Base-by-base conservation (phyloP, 225 moss, liverwort and hornwort genomes). In the Polytrichum formosum region DNA sequence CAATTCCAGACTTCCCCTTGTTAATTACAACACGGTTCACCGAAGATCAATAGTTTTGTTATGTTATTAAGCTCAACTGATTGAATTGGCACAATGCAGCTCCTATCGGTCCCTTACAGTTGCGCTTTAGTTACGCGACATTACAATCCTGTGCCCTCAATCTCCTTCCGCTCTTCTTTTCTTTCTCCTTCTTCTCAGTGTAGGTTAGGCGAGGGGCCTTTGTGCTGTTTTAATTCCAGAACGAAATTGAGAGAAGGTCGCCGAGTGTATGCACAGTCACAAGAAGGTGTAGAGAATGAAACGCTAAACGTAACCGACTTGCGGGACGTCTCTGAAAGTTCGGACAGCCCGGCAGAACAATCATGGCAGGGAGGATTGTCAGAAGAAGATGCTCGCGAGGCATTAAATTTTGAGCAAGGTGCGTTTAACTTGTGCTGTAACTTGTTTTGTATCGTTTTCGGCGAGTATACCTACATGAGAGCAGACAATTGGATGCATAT, bases 371-470 rank as follows among this genome's bases (percentile, higher is more conserved):
- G 60, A 64, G 80, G 75, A 61, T 37, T 78, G 66, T 78, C 86
- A n/a, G 86, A 82, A 68, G 86, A 83, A 59, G 86, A 86, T 53
- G 74, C 75, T 21, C 82, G 82, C 30, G 77, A 83, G 63, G 86
- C 86, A 61, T 54, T 86, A 25, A 17, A 80, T 58, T 86, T 83
- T 58, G 86, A 86, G 80, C 77, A 83, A 83, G 86, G 86, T 83
- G 22, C 25, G 22, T 26, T 17, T 5, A 28, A 63, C 5, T 26
- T 23, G 26, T 62, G 7, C 26, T 63, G 26, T 26, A 23, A 9
- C 4, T 46, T 46, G 46, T 13, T 46, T 7, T 46, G 46, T 46
- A 16, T 46, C 13, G 46, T 13, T 46, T 46, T 46, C 37, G 37
- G 37, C 10, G 37, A 37, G 10, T 37, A 46, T 46, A 46, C 16